Conservation (phyloP, 306 rosid species). For the Acacia confusa region DNA sequence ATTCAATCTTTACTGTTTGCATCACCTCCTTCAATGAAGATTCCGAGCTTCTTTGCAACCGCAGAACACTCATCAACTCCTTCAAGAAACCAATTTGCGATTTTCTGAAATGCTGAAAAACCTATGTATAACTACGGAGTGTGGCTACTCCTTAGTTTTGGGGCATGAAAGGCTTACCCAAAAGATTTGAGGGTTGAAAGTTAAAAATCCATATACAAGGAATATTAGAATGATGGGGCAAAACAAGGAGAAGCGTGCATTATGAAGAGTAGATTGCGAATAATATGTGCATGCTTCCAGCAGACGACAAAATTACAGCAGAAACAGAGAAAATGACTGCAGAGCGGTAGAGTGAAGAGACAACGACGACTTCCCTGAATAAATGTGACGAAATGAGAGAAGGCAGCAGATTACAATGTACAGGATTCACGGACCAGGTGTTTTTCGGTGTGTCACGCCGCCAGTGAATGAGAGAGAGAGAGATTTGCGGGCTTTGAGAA, state of each 20-base stretch:
- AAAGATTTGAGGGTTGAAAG: conserved; percentile 32
- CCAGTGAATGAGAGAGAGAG: conserved; percentile 29
- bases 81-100: conserved; percentile 36
- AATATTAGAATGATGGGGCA: conserved; percentile 21
- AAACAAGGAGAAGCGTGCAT: conserved; percentile 38
- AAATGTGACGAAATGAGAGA: conserved; percentile 38
- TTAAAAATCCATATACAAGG: conserved; percentile 22
- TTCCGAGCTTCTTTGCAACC: conserved; percentile 17
- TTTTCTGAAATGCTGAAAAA: conserved; percentile 19
- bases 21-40: not conserved
- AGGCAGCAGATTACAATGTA: conserved; percentile 24
- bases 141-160: conserved; percentile 5
- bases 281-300: conserved; percentile 37
- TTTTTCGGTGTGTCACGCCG: conserved; percentile 37
- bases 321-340: conserved; percentile 41
- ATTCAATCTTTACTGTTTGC: not conserved
- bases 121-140: conserved; percentile 14
- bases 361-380: conserved; percentile 23
- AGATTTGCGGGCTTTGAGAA: conserved; percentile 35
- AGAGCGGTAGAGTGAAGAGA: conserved; percentile 20
- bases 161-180: conserved; percentile 3
- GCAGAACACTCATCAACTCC: conserved; percentile 31
- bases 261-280: conserved; percentile 42
- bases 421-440: conserved; percentile 70
- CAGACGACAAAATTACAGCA: conserved; percentile 24